phyloP scores from a whole-genome alignment of 2,329 filamentous ascomycete genomes.

The Pseudovirgaria hyperparasitica region DNA sequence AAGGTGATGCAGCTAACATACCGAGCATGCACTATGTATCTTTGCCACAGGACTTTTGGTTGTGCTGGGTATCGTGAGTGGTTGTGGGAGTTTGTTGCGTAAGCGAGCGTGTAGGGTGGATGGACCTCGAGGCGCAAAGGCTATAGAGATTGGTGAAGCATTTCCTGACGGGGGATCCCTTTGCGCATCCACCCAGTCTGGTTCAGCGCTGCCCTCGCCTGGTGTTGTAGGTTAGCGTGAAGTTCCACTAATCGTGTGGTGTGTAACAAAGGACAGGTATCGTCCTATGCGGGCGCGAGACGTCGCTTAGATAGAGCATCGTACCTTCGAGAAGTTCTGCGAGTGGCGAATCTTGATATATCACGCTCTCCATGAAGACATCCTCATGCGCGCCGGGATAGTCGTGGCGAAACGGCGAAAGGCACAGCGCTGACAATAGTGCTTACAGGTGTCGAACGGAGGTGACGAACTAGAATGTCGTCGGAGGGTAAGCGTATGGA shows the following conservation, averaged over 20 bases:
- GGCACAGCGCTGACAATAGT: too few species aligned
- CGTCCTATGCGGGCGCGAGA: background rate
- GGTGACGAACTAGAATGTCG: too few species aligned
- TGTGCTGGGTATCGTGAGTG: slow-evolving; percentile 25
- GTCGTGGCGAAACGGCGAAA: too few species aligned
- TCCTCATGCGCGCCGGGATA: slow-evolving; percentile 19
- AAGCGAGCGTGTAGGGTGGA: slow-evolving; percentile 37
- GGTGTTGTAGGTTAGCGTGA: slow-evolving; percentile 14
- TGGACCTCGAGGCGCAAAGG: slow-evolving; percentile 38
- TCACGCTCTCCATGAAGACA: slow-evolving; percentile 65
- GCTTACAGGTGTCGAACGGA: too few species aligned
- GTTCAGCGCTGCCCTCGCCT: slow-evolving; percentile 21
- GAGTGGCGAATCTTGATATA: slow-evolving; percentile 77
- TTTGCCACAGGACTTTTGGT: slow-evolving; percentile 25
- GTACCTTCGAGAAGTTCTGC: slow-evolving; percentile 81
- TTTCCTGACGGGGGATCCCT: too few species aligned
- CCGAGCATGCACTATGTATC: slow-evolving; percentile 25
- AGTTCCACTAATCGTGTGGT: too few species aligned
- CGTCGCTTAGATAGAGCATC: slow-evolving; percentile 10
- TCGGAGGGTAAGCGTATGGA: too few species aligned
- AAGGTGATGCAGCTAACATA: slow-evolving; percentile 9
- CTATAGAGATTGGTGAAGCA: slow-evolving; percentile 8
- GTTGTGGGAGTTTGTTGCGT: slow-evolving; percentile 35
- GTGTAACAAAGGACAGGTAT: too few species aligned
- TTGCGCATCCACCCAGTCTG: too few species aligned